Base-by-base conservation (phyloP, 1,284 basidiomycete genomes). In the Trichosporon faecale region DNA sequence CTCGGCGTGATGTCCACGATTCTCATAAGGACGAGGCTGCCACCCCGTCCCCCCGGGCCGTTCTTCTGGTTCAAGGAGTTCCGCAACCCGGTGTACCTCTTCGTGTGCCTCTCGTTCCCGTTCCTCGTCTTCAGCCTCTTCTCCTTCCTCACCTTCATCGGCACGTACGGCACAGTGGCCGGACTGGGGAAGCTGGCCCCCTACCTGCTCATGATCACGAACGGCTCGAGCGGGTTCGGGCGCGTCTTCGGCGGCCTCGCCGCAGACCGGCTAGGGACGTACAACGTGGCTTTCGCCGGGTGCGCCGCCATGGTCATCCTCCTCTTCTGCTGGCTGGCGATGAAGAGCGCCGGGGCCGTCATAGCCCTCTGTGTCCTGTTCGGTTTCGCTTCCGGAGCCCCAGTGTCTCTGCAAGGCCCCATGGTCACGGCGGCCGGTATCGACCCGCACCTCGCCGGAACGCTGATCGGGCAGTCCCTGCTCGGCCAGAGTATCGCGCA, bases 141-240 rank as follows among this genome's bases (percentile, higher is more conserved):
- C 69, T 70, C 70, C 40, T 77, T 78, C 65, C 71, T 78, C 12
- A 75, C 73, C 18, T 82, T 77, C 64, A 78, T 80, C 66, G 80
- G 80, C 1, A 78, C 77, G 9, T 82, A 76, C 67, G 79, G 78
- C 2, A 29, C 70, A 0, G 65, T 79, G 27, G 70, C 68, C 0
- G 78, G 79, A 7, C 69, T 78, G 33, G 74, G 76, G 14, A 65
- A 70, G 11, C 70, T 78, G n/a, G 76, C 75, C 3, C 77, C 78
- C 18, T 82, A 80, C 70, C 72, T 82, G 57, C 72, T 82, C 27
- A 79, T 80, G 65, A 78, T 79, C 55, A 68, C 71, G 5, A 82
- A 80, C 69, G 79, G 73, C 7, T 68, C 75, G 0, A 78, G 77
- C 27, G 74, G 72, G 29, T 70, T 79, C 16, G 78, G 78, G 2